Base-by-base conservation (phyloP, 2,329 filamentous ascomycete genomes). In the Microascus cirrosus region DNA sequence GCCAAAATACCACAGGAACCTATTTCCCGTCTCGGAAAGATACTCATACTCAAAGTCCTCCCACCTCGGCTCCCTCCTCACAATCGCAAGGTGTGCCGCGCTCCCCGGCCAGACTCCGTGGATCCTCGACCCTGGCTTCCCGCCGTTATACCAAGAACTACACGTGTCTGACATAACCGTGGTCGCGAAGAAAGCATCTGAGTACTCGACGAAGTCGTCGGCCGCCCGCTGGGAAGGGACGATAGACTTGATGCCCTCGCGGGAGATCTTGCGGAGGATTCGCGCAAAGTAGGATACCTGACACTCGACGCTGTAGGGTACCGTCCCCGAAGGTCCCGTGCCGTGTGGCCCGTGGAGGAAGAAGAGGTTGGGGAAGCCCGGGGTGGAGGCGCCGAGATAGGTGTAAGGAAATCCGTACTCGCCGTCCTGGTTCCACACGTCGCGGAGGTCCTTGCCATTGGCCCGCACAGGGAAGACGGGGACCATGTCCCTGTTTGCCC, bases 81-180 rank as follows among this genome's bases (percentile, higher is more conserved):
- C 74, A 15, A 81, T 75, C 2, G 83, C 84, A 35, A 83, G 71
- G 63, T 87, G 83, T 0, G 79, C 74, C 1, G 84, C 84, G 62
- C 82, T 86, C 0, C 86, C 86, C 0, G 86, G 87, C 80, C 86
- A 90, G 7, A 87, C 66, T 0, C 85, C 86, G 61, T 87, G 83
- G 25, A 90, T 83, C 3, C 84, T 73, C 0, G 76, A 79, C 0
- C 85, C 85, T 0, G 84, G 79, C 6, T 71, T 71, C 0, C 82
- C 83, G 13, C 86, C 83, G 60, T 90, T 90, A 60, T 86, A 87
- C 87, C 87, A 90, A 0, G 82, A 86, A 48, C 80, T 83, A 66
- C 86, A 90, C 58, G 81, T 79, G 56, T 85, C 82, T 0, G 77
- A 75, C 58, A 85, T 68, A 1, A 83, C 79, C 0, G 79, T 83